Evolutionary conservation across 1,284 basidiomycete genomes (phyloP).

Genomic region (Singerocomus inundabilis): DNA sequence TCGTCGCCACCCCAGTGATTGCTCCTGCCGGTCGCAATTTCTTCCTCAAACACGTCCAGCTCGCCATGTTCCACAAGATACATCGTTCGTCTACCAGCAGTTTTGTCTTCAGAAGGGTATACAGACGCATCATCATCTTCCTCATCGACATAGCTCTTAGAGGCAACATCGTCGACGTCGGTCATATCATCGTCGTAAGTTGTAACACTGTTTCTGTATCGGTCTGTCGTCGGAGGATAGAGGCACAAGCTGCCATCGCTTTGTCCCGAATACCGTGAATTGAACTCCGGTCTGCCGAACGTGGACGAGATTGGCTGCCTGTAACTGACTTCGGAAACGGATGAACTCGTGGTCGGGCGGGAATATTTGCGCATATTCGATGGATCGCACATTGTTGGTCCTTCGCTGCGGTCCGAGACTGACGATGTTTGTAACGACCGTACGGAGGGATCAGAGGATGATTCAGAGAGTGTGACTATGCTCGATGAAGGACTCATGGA

Average conservation of each 20-base stretch:
- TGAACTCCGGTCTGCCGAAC: constrained; percentile 4
- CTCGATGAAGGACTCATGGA: constrained; percentile 21
- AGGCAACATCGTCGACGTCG: constrained; percentile 21
- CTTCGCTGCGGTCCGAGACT: constrained; percentile 17
- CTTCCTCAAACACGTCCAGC: constrained; percentile 24
- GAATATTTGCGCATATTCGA: constrained; percentile 8
- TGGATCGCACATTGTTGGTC: constrained; percentile 4
- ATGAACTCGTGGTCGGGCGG: constrained; percentile 25
- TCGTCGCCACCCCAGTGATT: constrained; percentile 19
- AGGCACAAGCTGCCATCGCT: constrained; percentile 20
- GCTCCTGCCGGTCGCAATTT: constrained; percentile 17
- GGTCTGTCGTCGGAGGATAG: constrained; percentile 17
- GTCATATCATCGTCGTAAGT: constrained; percentile 23
- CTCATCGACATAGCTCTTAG: constrained; percentile 15
- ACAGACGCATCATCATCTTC: constrained; percentile 32
- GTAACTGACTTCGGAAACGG: constrained; percentile 23
- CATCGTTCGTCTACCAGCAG: constrained; percentile 36
- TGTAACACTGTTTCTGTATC: constrained; percentile 15
- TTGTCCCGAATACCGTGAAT: constrained; percentile 20
- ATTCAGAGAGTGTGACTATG: constrained; percentile 25
- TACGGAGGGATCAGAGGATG: constrained; percentile 30
- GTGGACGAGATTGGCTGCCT: constrained; percentile 15
- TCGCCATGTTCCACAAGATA: constrained; percentile 32
- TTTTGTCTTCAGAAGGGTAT: constrained; percentile 35
- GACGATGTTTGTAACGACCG: constrained; percentile 26